Conservation (phyloP, 805 yeast genomes). For the Wickerhamiella azyma region DNA sequence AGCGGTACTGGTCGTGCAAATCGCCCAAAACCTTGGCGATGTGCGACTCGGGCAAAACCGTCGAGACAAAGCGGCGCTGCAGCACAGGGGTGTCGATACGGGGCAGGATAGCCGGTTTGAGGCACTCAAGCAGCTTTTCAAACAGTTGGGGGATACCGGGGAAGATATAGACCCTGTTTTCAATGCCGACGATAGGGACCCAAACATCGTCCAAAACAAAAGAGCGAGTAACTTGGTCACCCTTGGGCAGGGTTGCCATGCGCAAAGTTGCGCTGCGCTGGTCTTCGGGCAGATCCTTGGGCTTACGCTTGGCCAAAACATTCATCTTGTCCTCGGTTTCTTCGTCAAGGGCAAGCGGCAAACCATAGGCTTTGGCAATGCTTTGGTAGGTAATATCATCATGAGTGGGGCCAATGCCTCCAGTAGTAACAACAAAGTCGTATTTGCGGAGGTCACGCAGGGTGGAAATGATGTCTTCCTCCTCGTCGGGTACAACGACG, state of each 20-base stretch:
- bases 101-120: constrained; percentile 28
- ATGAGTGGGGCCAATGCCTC: constrained; percentile 78
- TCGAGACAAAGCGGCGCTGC: constrained; percentile 40
- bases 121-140: constrained; percentile 36
- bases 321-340: constrained; percentile 52
- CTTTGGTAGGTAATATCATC: constrained; percentile 78
- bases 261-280: constrained; percentile 50
- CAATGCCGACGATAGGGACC: constrained; percentile 74
- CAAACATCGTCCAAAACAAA: constrained; percentile 45
- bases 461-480: constrained; percentile 44
- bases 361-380: constrained; percentile 48
- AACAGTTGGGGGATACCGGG: constrained; percentile 81
- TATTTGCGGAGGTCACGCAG: constrained; percentile 38
- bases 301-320: constrained; percentile 21
- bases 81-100: constrained; percentile 29
- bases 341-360: constrained; percentile 38
- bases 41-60: constrained; percentile 46
- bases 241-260: constrained; percentile 68
- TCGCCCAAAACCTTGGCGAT: constrained; percentile 50
- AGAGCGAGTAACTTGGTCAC: constrained; percentile 22
- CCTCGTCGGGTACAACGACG: constrained; percentile 66
- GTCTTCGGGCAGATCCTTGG: constrained; percentile 19
- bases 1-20: constrained; percentile 34
- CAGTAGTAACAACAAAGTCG: constrained; percentile 58
- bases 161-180: constrained; percentile 49